phyloP scores from a whole-genome alignment of 257 asterid genomes.

The Solanum chilense region DNA sequence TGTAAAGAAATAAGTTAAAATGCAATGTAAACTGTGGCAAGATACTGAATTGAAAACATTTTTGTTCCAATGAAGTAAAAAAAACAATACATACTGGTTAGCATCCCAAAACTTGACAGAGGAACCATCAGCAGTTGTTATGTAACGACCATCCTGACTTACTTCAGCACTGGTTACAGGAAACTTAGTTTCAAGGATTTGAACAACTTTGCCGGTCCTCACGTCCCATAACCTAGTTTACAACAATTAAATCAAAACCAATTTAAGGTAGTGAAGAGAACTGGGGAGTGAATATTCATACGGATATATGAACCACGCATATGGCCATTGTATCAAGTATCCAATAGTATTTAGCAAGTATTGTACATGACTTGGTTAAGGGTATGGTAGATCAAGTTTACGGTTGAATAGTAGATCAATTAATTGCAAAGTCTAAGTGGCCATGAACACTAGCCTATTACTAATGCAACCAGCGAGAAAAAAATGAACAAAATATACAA shows the following conservation, averaged over 20 bases:
- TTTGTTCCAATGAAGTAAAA: not conserved
- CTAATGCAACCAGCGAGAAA: not conserved
- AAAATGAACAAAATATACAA: not conserved
- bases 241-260: not conserved
- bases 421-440: not conserved
- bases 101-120: conserved; percentile 96
- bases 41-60: not conserved
- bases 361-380: not conserved
- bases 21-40: not conserved
- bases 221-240: conserved; percentile 86
- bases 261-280: not conserved
- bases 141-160: conserved; percentile 89
- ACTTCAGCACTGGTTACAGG: conserved; percentile 95
- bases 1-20: not conserved
- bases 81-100: conserved; percentile 53
- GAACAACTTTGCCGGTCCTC: conserved; percentile 77
- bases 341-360: not conserved
- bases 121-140: conserved; percentile 89
- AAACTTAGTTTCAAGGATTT: conserved; percentile 78
- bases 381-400: too few species aligned
- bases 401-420: not conserved
- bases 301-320: not conserved
- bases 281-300: not conserved
- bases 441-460: not conserved
- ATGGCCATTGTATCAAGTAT: not conserved